Evolutionary conservation across 2,329 filamentous ascomycete species (phyloP).

Genomic region (Boeremia lycopersici): DNA sequence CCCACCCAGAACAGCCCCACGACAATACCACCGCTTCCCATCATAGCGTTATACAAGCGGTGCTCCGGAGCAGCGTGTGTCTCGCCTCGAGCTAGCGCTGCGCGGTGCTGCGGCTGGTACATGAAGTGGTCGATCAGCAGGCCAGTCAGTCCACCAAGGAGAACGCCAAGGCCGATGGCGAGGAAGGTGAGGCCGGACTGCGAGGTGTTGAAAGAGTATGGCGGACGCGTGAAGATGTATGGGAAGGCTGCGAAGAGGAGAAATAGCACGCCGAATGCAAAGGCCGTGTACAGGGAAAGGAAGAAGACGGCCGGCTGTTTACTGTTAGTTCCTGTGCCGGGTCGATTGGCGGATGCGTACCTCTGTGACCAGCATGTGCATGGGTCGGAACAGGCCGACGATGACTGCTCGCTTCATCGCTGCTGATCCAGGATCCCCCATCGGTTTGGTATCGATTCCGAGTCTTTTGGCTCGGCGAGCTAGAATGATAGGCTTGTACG

Average conservation of each 20-base stretch:
- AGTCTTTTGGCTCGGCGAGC: conserved; percentile 43
- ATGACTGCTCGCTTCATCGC: conserved; percentile 39
- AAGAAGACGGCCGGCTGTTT: conserved; percentile 42
- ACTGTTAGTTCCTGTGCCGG: not conserved
- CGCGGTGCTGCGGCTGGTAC: conserved; percentile 43
- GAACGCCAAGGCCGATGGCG: conserved; percentile 40
- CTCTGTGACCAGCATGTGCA: conserved; percentile 53
- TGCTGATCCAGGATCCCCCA: conserved; percentile 1
- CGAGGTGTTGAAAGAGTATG: conserved; percentile 37
- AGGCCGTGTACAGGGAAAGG: conserved; percentile 44
- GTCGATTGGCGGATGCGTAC: conserved; percentile 13
- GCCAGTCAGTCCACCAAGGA: conserved; percentile 33
- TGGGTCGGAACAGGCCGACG: conserved; percentile 56
- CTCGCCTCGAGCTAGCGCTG: conserved; percentile 34
- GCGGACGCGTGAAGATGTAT: conserved; percentile 37
- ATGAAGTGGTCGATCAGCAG: conserved; percentile 46
- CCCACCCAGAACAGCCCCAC: conserved; percentile 65
- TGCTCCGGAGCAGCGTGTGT: conserved; percentile 58
- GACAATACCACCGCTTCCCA: conserved; percentile 61
- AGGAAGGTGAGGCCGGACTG: conserved; percentile 44
- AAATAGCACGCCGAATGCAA: conserved; percentile 45
- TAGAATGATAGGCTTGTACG: conserved; percentile 60
- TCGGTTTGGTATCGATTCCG: conserved; percentile 28
- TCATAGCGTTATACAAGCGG: conserved; percentile 64
- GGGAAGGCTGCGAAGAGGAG: conserved; percentile 46